Conservation (phyloP, 441 rosid species). For the Melastoma candidum region DNA sequence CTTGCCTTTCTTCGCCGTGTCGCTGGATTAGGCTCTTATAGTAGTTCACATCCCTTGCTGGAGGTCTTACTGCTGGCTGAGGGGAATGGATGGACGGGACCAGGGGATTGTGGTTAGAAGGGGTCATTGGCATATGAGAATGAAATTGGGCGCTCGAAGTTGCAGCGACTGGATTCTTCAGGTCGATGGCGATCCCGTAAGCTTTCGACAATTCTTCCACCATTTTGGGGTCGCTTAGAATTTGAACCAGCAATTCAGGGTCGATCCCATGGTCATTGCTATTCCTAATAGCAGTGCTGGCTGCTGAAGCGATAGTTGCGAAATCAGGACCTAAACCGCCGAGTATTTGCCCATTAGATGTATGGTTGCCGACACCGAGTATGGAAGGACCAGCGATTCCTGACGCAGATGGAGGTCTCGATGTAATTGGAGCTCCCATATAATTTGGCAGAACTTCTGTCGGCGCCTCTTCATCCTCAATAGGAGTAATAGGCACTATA, state of each 20-base stretch:
- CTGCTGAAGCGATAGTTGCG: constrained; percentile 55
- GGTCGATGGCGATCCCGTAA: constrained; percentile 34
- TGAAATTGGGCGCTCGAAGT: no score
- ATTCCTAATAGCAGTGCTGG: constrained; percentile 56
- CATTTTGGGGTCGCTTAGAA: constrained; percentile 66
- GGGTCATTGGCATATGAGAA: no score
- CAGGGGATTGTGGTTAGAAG: constrained; percentile 2
- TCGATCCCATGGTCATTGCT: constrained; percentile 72
- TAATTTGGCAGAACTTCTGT: constrained; percentile 35
- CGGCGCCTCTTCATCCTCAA: constrained; percentile 74
- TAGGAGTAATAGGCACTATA: constrained; percentile 65
- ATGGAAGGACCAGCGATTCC: constrained; percentile 25
- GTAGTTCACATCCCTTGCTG: constrained; percentile 53
- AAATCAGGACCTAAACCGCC: constrained; percentile 36
- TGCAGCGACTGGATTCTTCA: constrained; percentile 18
- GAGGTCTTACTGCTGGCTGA: constrained; percentile 27
- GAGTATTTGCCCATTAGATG: constrained; percentile 21
- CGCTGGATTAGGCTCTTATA: constrained; percentile 92
- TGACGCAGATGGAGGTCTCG: constrained; percentile 31
- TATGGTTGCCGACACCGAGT: constrained; percentile 13
- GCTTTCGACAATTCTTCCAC: constrained; percentile 64
- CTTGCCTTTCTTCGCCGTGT: constrained; percentile 88
- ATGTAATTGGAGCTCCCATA: constrained; percentile 23
- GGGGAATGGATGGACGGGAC: constrained; percentile 21
- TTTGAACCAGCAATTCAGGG: constrained; percentile 66